Evolutionary conservation across 257 asterid species (phyloP).

Genomic region (Fraxinus anomala): DNA sequence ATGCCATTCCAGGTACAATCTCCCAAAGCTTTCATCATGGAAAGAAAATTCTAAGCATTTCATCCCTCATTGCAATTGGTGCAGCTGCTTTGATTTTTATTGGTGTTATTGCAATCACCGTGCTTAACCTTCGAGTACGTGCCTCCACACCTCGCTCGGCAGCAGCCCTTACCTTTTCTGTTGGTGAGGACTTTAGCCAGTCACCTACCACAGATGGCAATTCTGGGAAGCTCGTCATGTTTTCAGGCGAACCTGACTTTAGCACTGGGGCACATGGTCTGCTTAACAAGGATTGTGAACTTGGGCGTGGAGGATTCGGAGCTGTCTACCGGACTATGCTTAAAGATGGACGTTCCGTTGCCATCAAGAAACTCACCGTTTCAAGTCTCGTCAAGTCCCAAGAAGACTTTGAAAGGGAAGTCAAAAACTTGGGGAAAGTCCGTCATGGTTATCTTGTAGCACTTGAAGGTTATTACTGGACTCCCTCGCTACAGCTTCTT

Average conservation of each 20-base stretch:
- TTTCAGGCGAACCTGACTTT: constrained; percentile 77
- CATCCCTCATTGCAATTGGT: constrained; percentile 83
- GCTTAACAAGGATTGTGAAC: constrained; percentile 85
- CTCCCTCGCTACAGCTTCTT: constrained; percentile 80
- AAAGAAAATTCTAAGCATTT: constrained; percentile 80
- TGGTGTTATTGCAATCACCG: constrained; percentile 84
- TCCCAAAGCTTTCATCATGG: constrained; percentile 53
- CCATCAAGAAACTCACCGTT: constrained; percentile 83
- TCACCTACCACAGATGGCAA: constrained; percentile 61
- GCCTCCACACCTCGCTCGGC: constrained; percentile 57
- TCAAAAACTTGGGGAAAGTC: constrained; percentile 61
- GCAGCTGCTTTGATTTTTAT: constrained; percentile 81
- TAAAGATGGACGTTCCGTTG: constrained; percentile 72
- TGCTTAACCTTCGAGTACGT: constrained; percentile 77
- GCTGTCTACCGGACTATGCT: constrained; percentile 76
- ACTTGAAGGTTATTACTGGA: constrained; percentile 92
- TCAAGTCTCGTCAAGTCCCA: constrained; percentile 81
- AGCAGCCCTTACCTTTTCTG: constrained; percentile 62
- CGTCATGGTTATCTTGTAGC: constrained; percentile 63
- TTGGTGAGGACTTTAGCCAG: constrained; percentile 68
- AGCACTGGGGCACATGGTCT: constrained; percentile 77
- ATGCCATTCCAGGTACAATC: constrained; percentile 49
- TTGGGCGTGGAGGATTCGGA: constrained; percentile 94
- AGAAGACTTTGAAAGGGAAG: constrained; percentile 82
- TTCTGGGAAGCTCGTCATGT: constrained; percentile 93